Evolutionary conservation across 1,284 basidiomycete species (phyloP).

Genomic region (Veloporphyrellus conicus): DNA sequence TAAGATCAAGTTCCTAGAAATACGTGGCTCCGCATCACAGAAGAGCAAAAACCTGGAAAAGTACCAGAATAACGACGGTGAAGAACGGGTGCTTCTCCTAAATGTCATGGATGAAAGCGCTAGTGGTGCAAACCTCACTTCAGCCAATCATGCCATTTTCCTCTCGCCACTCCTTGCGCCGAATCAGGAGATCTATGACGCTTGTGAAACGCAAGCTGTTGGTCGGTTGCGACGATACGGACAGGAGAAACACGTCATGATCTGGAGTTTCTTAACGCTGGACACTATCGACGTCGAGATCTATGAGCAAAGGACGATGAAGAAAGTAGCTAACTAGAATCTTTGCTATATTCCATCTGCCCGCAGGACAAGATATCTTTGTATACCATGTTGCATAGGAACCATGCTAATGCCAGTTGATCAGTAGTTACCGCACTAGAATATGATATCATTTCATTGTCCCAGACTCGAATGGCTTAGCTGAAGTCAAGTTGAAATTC

Average conservation of each 20-base stretch:
- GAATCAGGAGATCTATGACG: slow-evolving; percentile 77
- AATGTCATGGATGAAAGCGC: slow-evolving; percentile 94
- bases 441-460: no score
- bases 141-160: slow-evolving; percentile 93
- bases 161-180: slow-evolving; percentile 82
- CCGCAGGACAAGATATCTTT: slow-evolving; percentile 10
- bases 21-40: slow-evolving; percentile 72
- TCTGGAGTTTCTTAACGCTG: slow-evolving; percentile 76
- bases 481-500: no score
- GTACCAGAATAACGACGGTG: slow-evolving; percentile 74
- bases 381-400: slow-evolving; percentile 6
- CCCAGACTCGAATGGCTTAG: no score
- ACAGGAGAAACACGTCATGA: slow-evolving; percentile 74
- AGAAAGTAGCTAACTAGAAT: slow-evolving; percentile 26
- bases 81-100: slow-evolving; percentile 78
- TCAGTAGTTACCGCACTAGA: neutral
- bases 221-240: slow-evolving; percentile 86
- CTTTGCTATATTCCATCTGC: slow-evolving; percentile 7
- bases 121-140: slow-evolving; percentile 88
- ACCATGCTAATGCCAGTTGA: neutral
- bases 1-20: slow-evolving; percentile 74
- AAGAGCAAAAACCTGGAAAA: slow-evolving; percentile 79
- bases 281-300: slow-evolving; percentile 87
- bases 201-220: slow-evolving; percentile 86
- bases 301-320: slow-evolving; percentile 47